Evolutionary conservation across 371 early-diverging fungal species (phyloP).

Genomic region (Actinomortierella ambigua): DNA sequence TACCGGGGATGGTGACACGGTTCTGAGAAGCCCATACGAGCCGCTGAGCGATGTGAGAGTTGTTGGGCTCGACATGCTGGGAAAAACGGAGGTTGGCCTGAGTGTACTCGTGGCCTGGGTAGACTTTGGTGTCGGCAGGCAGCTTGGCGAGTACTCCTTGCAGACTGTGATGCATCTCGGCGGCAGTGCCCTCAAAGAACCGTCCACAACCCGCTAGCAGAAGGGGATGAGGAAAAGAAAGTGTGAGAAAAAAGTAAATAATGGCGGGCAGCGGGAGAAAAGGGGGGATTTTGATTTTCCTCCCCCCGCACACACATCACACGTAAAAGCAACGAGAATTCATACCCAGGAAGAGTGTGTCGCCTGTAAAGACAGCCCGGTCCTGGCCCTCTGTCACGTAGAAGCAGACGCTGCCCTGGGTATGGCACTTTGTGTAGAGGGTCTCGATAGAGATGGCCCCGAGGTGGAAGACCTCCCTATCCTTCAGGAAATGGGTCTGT

Average conservation of each 20-base stretch:
- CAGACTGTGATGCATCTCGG: slow-evolving; percentile 78
- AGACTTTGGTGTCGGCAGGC: slow-evolving; percentile 79
- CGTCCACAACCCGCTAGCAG: slow-evolving; percentile 74
- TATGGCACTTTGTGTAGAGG: slow-evolving; percentile 82
- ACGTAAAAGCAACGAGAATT: no score
- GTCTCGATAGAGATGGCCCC: slow-evolving; percentile 62
- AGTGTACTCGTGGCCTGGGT: slow-evolving; percentile 92
- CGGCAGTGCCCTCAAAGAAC: slow-evolving; percentile 87
- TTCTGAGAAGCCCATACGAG: neutral
- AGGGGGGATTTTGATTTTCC: no score
- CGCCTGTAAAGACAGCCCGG: slow-evolving; percentile 70
- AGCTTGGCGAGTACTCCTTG: slow-evolving; percentile 57
- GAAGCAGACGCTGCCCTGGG: slow-evolving; percentile 82
- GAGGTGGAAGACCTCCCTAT: slow-evolving; percentile 73
- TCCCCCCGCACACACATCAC: neutral
- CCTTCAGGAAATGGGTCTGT: slow-evolving; percentile 67
- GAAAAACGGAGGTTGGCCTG: slow-evolving; percentile 61
- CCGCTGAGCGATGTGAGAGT: slow-evolving; percentile 31
- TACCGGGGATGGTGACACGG: slow-evolving; percentile 56
- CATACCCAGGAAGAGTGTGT: slow-evolving; percentile 73
- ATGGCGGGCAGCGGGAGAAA: neutral
- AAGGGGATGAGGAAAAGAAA: neutral
- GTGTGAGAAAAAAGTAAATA: slow-evolving; percentile 1
- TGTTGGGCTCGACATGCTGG: slow-evolving; percentile 54
- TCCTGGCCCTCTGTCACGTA: slow-evolving; percentile 60